These are phyloP conservation scores for Eucalyptus cloeziana DNA, from an alignment of 345 rosid species.

Conservation along the genomic window DNA sequence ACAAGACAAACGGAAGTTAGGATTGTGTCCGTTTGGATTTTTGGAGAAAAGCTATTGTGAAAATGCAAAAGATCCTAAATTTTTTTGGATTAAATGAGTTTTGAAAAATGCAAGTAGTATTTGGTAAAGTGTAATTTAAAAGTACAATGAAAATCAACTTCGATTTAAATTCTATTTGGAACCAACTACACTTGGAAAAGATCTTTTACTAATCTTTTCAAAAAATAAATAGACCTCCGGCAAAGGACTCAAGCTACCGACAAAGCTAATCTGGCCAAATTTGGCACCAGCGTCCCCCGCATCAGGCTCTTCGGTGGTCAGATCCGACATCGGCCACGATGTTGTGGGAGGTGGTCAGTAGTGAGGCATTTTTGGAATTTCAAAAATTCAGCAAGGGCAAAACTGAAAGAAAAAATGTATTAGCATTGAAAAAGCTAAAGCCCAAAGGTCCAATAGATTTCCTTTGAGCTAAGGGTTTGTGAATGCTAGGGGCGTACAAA, in stretches of 20 bases:
- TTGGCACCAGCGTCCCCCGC: fast-evolving
- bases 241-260: neutral
- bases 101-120: neutral
- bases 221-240: fast-evolving
- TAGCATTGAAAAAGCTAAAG: neutral
- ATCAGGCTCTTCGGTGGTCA: neutral
- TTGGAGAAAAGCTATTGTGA: neutral
- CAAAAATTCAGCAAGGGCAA: neutral
- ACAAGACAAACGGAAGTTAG: neutral
- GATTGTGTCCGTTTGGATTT: neutral
- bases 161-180: neutral
- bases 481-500: neutral
- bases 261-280: neutral
- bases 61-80: neutral
- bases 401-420: neutral
- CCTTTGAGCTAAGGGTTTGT: neutral
- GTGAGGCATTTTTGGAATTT: neutral
- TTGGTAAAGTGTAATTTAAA: neutral
- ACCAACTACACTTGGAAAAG: neutral
- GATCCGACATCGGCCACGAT: neutral
- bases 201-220: neutral
- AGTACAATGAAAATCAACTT: neutral
- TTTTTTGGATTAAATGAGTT: neutral
- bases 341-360: neutral
- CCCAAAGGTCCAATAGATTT: neutral